These are phyloP conservation scores for Eucalyptus sideroxylon DNA, from an alignment of 345 rosid species.

Conservation along the genomic window DNA sequence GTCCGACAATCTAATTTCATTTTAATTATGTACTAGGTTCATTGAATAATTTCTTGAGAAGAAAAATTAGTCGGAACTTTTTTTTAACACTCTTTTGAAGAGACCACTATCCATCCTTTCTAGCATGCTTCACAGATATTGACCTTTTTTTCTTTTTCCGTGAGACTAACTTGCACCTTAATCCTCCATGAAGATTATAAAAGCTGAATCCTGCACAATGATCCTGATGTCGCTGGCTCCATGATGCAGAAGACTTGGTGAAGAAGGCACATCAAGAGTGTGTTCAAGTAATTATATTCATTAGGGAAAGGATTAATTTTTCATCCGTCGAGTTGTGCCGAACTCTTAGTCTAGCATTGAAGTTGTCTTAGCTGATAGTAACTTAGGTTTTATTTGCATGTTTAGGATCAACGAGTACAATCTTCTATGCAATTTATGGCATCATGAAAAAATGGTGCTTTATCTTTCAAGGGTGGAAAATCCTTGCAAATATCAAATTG, in stretches of 20 bases:
- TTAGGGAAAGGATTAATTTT: neutral
- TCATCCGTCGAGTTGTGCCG: neutral
- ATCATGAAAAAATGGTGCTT: neutral
- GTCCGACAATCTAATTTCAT: neutral
- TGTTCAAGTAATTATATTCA: neutral
- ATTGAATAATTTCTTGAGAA: neutral
- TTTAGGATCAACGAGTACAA: neutral
- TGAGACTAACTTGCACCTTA: neutral
- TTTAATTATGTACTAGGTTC: neutral
- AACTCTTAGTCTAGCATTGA: neutral
- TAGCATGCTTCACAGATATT: neutral
- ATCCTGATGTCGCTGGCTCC: neutral
- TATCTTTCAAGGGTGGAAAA: neutral
- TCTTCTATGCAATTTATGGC: neutral
- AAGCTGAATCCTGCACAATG: neutral
- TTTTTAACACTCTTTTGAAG: neutral
- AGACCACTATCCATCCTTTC: neutral
- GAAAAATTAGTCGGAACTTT: neutral
- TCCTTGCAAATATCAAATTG: neutral
- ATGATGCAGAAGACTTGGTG: neutral
- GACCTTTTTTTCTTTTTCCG: neutral
- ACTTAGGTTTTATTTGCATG: neutral
- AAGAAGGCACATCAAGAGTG: neutral
- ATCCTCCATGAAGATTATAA: neutral
- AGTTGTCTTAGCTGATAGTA: neutral